Percentiles rank a stretch among this genome's conserved stretches.
Evolutionary conservation across 306 rosid genomes (phyloP).

Genomic region (Sesbania bispinosa): DNA sequence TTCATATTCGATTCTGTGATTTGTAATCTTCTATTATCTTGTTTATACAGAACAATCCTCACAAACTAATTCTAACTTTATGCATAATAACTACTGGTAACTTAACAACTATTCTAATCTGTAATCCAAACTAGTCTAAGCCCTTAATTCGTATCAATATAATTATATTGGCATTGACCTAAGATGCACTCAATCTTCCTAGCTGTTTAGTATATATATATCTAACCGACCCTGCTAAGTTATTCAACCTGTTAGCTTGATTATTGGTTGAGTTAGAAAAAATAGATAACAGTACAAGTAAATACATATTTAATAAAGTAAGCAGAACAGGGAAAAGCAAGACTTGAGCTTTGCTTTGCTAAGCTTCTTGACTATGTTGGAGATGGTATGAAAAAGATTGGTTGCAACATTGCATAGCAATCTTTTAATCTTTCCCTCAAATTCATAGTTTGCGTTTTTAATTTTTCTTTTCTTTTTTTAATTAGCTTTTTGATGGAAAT

Average conservation of each 20-base stretch:
- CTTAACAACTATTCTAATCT: neutral
- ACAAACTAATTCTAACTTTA: neutral
- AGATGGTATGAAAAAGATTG: neutral
- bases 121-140: neutral
- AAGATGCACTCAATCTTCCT: neutral
- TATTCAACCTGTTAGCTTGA: neutral
- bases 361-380: neutral
- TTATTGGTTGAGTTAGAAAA: neutral
- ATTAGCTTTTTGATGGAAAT: too few relatives aligned
- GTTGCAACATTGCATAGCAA: neutral
- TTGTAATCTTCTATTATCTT: neutral
- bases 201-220: neutral
- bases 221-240: neutral
- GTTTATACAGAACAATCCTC: neutral
- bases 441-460: too few relatives aligned
- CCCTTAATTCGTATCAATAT: neutral
- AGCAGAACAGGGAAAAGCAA: too few relatives aligned
- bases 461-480: too few relatives aligned
- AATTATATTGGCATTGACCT: conserved; percentile 11
- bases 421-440: neutral
- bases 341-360: neutral
- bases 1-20: neutral
- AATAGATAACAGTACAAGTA: neutral
- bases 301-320: too few relatives aligned
- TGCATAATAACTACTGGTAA: neutral